These are phyloP conservation scores for Elongisporangium anandrum DNA, from an alignment of 352 stramenopile species.

Conservation along the genomic window DNA sequence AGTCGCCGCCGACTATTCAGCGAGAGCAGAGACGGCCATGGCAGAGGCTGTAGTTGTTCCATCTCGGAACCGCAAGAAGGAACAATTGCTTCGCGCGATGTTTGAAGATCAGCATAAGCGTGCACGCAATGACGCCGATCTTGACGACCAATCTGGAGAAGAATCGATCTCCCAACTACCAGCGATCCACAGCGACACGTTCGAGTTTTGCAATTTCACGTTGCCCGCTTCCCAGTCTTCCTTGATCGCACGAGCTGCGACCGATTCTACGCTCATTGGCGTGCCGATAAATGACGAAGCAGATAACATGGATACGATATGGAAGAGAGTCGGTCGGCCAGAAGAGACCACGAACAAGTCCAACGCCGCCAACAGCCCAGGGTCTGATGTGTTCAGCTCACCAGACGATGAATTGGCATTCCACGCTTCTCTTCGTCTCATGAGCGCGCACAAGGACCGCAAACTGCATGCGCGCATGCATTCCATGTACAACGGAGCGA, in stretches of 20 bases:
- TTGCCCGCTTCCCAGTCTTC: neutral
- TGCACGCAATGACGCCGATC: neutral
- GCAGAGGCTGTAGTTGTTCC: neutral
- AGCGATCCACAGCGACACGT: constrained; percentile 14
- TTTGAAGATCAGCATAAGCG: constrained; percentile 8
- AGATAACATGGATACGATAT: constrained; percentile 32
- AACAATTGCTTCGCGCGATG: constrained; percentile 26
- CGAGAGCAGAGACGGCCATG: neutral
- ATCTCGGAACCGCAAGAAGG: constrained; percentile 23
- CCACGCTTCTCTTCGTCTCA: constrained; percentile 25
- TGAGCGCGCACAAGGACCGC: constrained; percentile 21
- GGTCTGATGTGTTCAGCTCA: constrained; percentile 18
- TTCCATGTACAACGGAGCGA: neutral
- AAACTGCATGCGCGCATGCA: constrained; percentile 2
- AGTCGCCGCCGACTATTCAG: neutral
- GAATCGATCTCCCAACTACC: constrained; percentile 7
- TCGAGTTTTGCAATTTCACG: constrained; percentile 42
- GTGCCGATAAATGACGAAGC: neutral
- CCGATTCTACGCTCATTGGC: neutral
- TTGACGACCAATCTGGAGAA: constrained; percentile 8
- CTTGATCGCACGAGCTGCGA: neutral
- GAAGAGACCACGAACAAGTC: neutral
- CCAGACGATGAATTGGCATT: constrained; percentile 25
- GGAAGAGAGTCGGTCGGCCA: constrained; percentile 27
- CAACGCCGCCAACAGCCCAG: neutral